phyloP scores from a whole-genome alignment of 2,329 filamentous ascomycete genomes.

The Fusarium metavorans region DNA sequence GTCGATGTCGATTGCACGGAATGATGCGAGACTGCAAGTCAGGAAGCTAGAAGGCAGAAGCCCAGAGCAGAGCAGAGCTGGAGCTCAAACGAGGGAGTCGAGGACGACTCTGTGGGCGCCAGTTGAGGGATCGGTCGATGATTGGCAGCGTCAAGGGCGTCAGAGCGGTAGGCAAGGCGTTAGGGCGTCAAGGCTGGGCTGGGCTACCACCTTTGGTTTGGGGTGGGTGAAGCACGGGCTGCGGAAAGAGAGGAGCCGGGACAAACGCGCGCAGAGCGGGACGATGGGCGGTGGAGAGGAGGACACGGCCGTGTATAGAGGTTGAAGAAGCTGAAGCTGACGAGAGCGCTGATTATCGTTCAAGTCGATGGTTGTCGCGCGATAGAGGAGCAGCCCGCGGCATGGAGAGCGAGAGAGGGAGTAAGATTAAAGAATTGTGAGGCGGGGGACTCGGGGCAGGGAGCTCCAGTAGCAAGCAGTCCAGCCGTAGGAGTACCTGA shows the following conservation, averaged over 20 bases:
- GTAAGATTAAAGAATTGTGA: slow-evolving; percentile 40
- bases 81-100: slow-evolving; percentile 37
- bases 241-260: slow-evolving; percentile 20
- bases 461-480: slow-evolving; percentile 29
- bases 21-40: slow-evolving; percentile 33
- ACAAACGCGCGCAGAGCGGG: slow-evolving; percentile 16
- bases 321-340: slow-evolving; percentile 7
- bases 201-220: slow-evolving; percentile 9
- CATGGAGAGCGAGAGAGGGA: slow-evolving; percentile 33
- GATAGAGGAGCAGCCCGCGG: slow-evolving; percentile 28
- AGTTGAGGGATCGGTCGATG: slow-evolving; percentile 42
- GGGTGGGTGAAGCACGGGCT: slow-evolving; percentile 32
- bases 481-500: slow-evolving; percentile 3
- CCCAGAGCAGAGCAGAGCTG: slow-evolving; percentile 26
- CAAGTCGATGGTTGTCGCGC: slow-evolving; percentile 30
- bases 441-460: slow-evolving; percentile 29
- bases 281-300: background rate
- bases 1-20: slow-evolving; percentile 29
- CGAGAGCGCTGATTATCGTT: slow-evolving; percentile 21
- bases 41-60: slow-evolving; percentile 30
- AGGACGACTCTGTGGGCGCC: slow-evolving; percentile 39
- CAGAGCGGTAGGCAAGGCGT: slow-evolving; percentile 38
- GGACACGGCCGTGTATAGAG: background rate
- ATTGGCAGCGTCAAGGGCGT: slow-evolving; percentile 46
- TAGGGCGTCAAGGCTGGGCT: slow-evolving; percentile 36